Conservation (phyloP, 2,329 filamentous ascomycete genomes). For the Pestalotiopsis sp. region DNA sequence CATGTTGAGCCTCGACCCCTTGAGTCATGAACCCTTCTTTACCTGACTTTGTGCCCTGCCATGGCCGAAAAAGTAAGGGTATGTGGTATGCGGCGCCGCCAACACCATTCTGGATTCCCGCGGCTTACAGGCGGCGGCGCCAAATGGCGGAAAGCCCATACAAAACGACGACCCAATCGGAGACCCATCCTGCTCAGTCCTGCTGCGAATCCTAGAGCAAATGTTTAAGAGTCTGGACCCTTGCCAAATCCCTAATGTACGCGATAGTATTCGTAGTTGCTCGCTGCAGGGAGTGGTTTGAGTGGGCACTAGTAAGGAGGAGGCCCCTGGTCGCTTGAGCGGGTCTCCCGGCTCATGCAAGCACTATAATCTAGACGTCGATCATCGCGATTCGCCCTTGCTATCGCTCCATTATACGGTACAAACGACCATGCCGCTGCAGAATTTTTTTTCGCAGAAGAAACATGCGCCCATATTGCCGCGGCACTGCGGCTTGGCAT, state of each 20-base stretch:
- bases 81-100: background rate
- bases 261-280: background rate
- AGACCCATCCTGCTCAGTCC: background rate
- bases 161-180: background rate
- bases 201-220: background rate
- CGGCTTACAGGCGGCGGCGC: background rate
- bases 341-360: constrained; percentile 9
- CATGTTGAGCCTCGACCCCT: background rate
- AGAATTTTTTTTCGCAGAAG: background rate
- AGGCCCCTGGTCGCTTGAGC: background rate
- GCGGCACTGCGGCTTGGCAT: background rate
- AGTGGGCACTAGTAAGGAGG: background rate
- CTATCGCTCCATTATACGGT: background rate
- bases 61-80: background rate
- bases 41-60: background rate
- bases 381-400: background rate
- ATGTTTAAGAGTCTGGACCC: background rate
- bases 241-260: background rate
- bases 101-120: background rate
- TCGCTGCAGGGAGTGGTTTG: background rate
- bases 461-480: background rate
- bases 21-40: background rate
- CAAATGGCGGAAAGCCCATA: background rate
- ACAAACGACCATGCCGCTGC: background rate
- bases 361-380: constrained; percentile 3